Evolutionary conservation across 768 basidiomycete species (phyloP).

Genomic region (Hygrocybe coccinea): DNA sequence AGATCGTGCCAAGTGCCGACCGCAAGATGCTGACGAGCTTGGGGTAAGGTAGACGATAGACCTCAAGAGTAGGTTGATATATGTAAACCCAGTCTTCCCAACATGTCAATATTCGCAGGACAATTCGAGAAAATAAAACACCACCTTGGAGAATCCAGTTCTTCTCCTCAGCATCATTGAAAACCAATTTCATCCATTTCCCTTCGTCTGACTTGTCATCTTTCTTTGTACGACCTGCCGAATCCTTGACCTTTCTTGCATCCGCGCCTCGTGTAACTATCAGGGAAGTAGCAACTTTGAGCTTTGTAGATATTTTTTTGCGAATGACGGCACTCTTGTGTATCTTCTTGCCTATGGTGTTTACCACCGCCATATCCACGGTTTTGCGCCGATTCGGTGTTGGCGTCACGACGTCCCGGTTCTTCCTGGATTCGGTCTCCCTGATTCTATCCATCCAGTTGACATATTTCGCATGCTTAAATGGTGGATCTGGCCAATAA

Average conservation of each 20-base stretch:
- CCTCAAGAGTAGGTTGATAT: conserved; percentile 33
- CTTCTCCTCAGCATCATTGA: not conserved
- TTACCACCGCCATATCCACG: conserved; percentile 37
- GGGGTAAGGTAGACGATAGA: conserved; percentile 43
- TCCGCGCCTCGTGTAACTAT: conserved; percentile 41
- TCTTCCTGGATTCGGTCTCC: not conserved
- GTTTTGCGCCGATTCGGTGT: conserved; percentile 15
- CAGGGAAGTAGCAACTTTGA: conserved; percentile 38
- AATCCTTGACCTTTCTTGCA: conserved; percentile 15
- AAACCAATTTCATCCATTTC: conserved; percentile 1
- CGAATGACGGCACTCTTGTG: conserved; percentile 31
- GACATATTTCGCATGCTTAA: conserved; percentile 7
- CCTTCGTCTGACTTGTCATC: not conserved
- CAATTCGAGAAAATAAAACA: not conserved
- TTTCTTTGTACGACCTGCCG: not conserved
- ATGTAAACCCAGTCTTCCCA: conserved; percentile 48
- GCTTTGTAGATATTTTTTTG: conserved; percentile 25
- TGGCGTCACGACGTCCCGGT: not conserved
- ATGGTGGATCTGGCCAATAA: conserved; percentile 21
- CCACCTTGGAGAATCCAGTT: conserved; percentile 34
- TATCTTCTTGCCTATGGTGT: conserved; percentile 31
- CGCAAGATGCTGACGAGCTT: conserved; percentile 38
- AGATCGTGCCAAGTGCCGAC: conserved; percentile 20
- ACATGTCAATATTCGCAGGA: not conserved
- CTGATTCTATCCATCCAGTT: conserved; percentile 17